A percentile compares a stretch with the other conserved stretches of the same genome.
Evolutionary conservation across 2,329 filamentous ascomycete species (phyloP).

Genomic region (Chrysoporthe deuterocubensis): DNA sequence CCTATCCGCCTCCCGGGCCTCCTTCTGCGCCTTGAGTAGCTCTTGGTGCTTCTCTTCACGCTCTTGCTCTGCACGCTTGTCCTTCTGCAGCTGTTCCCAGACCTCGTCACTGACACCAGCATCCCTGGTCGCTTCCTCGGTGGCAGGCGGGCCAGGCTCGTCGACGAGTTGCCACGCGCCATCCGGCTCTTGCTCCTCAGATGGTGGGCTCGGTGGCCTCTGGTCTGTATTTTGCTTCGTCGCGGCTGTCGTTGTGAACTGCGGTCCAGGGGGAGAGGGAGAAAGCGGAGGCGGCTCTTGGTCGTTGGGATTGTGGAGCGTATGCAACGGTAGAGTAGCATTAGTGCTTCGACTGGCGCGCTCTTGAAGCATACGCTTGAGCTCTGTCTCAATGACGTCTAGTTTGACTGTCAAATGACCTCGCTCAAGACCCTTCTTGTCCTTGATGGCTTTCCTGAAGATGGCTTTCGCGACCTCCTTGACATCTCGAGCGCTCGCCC

Average conservation of each 20-base stretch:
- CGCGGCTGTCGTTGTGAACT: not conserved
- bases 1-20: conserved; percentile 37
- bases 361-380: conserved; percentile 32
- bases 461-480: conserved; percentile 56
- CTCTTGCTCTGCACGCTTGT: conserved; percentile 46
- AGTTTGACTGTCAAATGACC: conserved; percentile 27
- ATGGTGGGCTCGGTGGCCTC: not conserved
- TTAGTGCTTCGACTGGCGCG: conserved; percentile 29
- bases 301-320: not conserved
- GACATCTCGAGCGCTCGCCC: conserved; percentile 69
- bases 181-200: conserved; percentile 1
- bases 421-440: conserved; percentile 32
- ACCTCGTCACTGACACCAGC: conserved; percentile 60
- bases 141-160: conserved; percentile 3
- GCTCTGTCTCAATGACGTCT: conserved; percentile 24
- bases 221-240: not conserved
- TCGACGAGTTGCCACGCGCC: not conserved
- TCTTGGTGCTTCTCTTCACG: conserved; percentile 43
- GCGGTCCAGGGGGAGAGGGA: not conserved
- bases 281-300: not conserved
- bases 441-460: conserved; percentile 46
- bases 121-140: conserved; percentile 49
- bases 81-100: conserved; percentile 63
- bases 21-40: conserved; percentile 39
- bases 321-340: not conserved